Evolutionary conservation across 306 rosid genomes (phyloP).

Genomic region (Ammopiptanthus mongolicus): DNA sequence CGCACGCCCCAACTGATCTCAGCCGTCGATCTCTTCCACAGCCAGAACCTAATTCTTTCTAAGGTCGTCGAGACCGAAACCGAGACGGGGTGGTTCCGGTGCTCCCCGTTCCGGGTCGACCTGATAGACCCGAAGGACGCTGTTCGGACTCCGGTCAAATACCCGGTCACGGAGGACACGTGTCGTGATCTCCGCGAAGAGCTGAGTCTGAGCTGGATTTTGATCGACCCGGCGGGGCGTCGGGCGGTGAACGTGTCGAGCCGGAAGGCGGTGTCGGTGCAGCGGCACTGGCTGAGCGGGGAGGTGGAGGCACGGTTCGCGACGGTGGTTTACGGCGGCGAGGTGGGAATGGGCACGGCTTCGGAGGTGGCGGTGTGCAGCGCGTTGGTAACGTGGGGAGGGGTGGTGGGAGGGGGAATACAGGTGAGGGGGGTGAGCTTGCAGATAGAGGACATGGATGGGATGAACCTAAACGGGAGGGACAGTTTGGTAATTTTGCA

Average conservation of each 20-base stretch:
- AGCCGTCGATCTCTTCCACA: slow-evolving; percentile 59
- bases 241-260: slow-evolving; percentile 71
- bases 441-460: slow-evolving; percentile 76
- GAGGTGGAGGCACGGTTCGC: slow-evolving; percentile 54
- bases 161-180: slow-evolving; percentile 11
- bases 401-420: slow-evolving; percentile 34
- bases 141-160: slow-evolving; percentile 36
- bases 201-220: slow-evolving; percentile 59
- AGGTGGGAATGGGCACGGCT: slow-evolving; percentile 39
- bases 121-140: slow-evolving; percentile 57
- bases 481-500: slow-evolving; percentile 61
- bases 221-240: slow-evolving; percentile 42
- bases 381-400: slow-evolving; percentile 42
- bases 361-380: slow-evolving; percentile 46
- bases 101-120: slow-evolving; percentile 74
- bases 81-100: slow-evolving; percentile 58
- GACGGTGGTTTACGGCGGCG: slow-evolving; percentile 22
- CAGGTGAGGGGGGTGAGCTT: slow-evolving; percentile 60
- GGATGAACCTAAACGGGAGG: slow-evolving; percentile 51
- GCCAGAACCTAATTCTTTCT: slow-evolving; percentile 30
- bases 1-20: slow-evolving; percentile 44
- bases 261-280: slow-evolving; percentile 43
- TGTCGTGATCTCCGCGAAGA: slow-evolving; percentile 32
- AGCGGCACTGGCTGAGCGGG: slow-evolving; percentile 72
- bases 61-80: slow-evolving; percentile 68